Conservation (phyloP, 257 asterid species). For the Haberlea rhodopensis region DNA sequence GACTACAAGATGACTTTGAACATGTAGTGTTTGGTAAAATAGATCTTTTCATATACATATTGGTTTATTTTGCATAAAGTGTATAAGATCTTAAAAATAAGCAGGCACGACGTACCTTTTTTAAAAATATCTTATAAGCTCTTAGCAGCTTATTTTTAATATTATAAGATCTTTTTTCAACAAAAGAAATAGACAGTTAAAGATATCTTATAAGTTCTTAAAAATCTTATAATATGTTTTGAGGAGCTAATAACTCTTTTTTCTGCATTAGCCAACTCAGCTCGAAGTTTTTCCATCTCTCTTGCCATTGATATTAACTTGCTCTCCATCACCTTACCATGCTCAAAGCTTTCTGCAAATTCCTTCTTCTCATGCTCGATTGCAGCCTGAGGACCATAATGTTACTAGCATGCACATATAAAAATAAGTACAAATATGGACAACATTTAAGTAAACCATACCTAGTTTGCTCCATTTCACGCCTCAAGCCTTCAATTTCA, state of each 20-base stretch:
- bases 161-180: too few relatives aligned
- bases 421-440: slow-evolving; percentile 11
- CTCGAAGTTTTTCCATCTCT: slow-evolving; percentile 93
- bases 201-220: not conserved
- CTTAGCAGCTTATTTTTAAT: too few relatives aligned
- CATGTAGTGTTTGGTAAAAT: not conserved
- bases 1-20: not conserved
- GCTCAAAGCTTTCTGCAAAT: slow-evolving; percentile 84
- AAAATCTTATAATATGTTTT: not conserved
- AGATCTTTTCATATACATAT: not conserved
- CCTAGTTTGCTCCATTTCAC: slow-evolving; percentile 82
- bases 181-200: not conserved
- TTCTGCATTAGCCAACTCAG: slow-evolving; percentile 90
- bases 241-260: slow-evolving; percentile 45
- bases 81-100: too few relatives aligned
- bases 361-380: slow-evolving; percentile 89
- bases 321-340: slow-evolving; percentile 87
- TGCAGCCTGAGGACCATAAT: slow-evolving; percentile 57
- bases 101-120: not conserved
- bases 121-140: not conserved
- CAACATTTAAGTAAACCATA: slow-evolving; percentile 19
- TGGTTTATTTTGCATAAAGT: not conserved
- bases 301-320: slow-evolving; percentile 78
- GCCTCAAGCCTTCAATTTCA: slow-evolving; percentile 65
- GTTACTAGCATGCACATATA: slow-evolving; percentile 7